Evolutionary conservation across 805 yeast species (phyloP), one percentile per base, ranked within the genome.

Genomic region (Hanseniaspora vineae): DNA sequence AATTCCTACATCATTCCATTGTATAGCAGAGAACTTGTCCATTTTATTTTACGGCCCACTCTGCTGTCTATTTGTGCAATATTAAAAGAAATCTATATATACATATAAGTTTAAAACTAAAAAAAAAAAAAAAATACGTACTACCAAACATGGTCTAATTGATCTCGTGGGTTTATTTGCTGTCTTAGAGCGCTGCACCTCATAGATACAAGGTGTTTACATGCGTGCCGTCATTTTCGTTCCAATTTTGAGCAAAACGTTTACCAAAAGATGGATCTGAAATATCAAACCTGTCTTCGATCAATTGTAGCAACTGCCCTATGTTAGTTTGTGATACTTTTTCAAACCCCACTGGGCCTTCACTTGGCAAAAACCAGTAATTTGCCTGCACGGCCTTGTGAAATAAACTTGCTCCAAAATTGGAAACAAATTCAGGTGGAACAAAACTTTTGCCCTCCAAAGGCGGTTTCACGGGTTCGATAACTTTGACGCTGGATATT

Each of bases 401-500:
- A 60, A 57, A 4, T 68, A 51, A 0, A 75, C 66, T n/a, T 2
- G 78, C 84, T 9, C 72, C 54, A 20, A 76, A 69, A 0, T 84
- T 84, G 0, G 83, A 75, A 29, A 80, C 61, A 46, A 74, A 73
- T 58, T 76, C 81, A 0, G 86, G 87, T 1, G 86, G 84, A 18
- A 58, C 63, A 47, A 81, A 60, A 23, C 29, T 23, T 8, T 23
- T 23, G 29, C 29, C 29, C 29, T 23, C 29, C 29, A 23, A 23
- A 23, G 29, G 29, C 29, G 29, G 6, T 8, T 23, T 23, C 29
- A 23, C 8, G 8, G 29, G 29, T 8, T 23, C 47, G 17, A 53
- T 52, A 9, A 60, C 51, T 47, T 56, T 40, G 17, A 40, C 19
- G 5, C 17, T 12, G 9, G 43, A 20, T 40, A 40, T 20, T 23